Percentiles rank a stretch among this genome's conserved stretches.
Evolutionary conservation across 345 rosid genomes (phyloP).

Genomic region (Dimocarpus longan): DNA sequence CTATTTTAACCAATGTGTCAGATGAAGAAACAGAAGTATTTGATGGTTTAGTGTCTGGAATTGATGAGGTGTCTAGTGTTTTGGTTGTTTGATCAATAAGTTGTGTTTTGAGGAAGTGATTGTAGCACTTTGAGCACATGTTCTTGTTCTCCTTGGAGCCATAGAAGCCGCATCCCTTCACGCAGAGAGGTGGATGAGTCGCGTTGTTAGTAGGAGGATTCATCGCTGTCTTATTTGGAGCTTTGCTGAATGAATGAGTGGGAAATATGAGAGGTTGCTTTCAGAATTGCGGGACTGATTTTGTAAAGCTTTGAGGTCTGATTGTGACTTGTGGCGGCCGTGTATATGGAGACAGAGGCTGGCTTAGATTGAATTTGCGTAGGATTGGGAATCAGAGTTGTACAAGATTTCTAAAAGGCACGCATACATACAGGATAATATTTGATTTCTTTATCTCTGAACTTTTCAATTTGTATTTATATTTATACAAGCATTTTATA

Average conservation of each 20-base stretch:
- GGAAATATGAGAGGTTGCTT: too few species aligned
- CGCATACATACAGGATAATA: too few species aligned
- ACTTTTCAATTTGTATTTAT: too few species aligned
- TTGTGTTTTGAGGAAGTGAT: slow-evolving; percentile 15
- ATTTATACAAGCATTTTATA: too few species aligned
- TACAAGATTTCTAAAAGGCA: neutral
- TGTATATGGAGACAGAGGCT: neutral
- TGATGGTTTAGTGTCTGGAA: neutral
- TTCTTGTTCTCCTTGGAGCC: slow-evolving; percentile 23
- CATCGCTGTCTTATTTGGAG: neutral
- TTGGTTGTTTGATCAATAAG: neutral
- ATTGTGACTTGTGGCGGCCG: neutral
- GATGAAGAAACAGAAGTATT: neutral
- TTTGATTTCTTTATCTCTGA: too few species aligned
- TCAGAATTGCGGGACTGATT: neutral
- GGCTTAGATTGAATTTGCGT: neutral
- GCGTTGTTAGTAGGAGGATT: neutral
- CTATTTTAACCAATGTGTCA: neutral
- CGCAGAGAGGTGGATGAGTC: neutral
- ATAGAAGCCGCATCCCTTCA: slow-evolving; percentile 32
- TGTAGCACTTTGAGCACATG: slow-evolving; percentile 41
- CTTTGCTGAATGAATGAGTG: neutral
- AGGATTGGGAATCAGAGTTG: neutral
- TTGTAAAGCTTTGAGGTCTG: neutral
- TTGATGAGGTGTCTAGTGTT: neutral